Evolutionary conservation across 495 filamentous ascomycete genomes (phyloP).

Genomic region (Podospora comata): DNA sequence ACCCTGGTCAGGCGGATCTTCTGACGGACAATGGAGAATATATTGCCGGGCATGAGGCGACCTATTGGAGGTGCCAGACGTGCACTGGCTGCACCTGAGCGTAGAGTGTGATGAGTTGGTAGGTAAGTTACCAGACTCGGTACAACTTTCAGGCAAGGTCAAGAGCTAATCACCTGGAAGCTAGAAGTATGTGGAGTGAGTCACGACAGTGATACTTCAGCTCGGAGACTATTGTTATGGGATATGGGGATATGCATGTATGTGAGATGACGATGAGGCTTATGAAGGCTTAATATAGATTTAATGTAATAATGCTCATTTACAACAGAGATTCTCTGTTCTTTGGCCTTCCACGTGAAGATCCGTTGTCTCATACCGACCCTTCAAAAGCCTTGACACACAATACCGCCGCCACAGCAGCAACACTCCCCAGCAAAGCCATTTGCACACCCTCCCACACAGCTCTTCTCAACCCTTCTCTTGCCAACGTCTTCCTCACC

Average conservation of each 20-base stretch:
- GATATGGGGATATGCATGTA: not conserved
- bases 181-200: no score
- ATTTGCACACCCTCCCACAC: conserved; percentile 56
- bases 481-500: conserved; percentile 26
- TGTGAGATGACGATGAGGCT: not conserved
- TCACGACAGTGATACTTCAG: no score
- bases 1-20: not conserved
- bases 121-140: not conserved
- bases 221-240: not conserved
- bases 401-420: conserved; percentile 62
- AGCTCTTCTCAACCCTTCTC: conserved; percentile 23
- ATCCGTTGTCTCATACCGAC: conserved; percentile 17
- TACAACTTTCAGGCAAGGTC: no score
- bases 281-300: not conserved
- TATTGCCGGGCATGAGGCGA: not conserved
- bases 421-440: conserved; percentile 63
- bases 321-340: not conserved
- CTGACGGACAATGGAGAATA: not conserved
- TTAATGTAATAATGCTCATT: not conserved
- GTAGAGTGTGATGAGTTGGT: no score
- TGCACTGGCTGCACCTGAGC: not conserved
- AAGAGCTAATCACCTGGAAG: no score
- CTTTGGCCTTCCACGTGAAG: not conserved
- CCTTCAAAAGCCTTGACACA: conserved; percentile 57
- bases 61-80: conserved; percentile 6